These are phyloP conservation scores for Barbarea vulgaris DNA, from an alignment of 345 rosid species.

Conservation along the genomic window DNA sequence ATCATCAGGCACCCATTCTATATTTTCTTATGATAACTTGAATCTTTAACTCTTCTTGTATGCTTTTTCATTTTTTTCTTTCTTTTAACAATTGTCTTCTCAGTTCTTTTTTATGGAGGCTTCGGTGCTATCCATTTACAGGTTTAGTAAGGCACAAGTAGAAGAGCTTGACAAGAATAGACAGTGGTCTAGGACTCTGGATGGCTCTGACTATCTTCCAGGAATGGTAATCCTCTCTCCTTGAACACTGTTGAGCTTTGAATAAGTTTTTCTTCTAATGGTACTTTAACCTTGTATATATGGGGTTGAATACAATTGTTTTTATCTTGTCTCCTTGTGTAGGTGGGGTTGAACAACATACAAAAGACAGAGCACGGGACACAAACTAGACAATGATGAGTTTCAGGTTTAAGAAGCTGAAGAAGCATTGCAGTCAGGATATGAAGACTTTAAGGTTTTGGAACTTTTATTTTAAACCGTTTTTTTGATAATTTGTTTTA, in stretches of 20 bases:
- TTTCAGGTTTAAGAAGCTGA: too few relatives aligned
- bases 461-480: too few relatives aligned
- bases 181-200: constrained; percentile 98
- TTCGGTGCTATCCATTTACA: constrained; percentile 40
- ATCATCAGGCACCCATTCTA: neutral
- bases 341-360: constrained; percentile 97
- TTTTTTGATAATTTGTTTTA: too few relatives aligned
- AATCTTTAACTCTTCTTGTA: neutral
- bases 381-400: too few relatives aligned
- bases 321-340: constrained; percentile 2
- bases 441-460: too few relatives aligned
- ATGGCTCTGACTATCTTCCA: constrained; percentile 98
- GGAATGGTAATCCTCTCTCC: constrained; percentile 67
- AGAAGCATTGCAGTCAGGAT: too few relatives aligned
- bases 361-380: constrained; percentile 95
- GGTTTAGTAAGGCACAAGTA: constrained; percentile 85
- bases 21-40: neutral
- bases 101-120: constrained; percentile 25
- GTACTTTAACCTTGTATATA: constrained; percentile 10
- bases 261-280: neutral
- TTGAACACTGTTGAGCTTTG: neutral
- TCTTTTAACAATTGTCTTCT: neutral
- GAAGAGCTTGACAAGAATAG: constrained; percentile 80
- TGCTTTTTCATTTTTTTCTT: neutral
- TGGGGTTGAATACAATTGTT: constrained; percentile 65